Evolutionary conservation across 1,284 basidiomycete genomes (phyloP).

Genomic region (Lentinus polychrous): DNA sequence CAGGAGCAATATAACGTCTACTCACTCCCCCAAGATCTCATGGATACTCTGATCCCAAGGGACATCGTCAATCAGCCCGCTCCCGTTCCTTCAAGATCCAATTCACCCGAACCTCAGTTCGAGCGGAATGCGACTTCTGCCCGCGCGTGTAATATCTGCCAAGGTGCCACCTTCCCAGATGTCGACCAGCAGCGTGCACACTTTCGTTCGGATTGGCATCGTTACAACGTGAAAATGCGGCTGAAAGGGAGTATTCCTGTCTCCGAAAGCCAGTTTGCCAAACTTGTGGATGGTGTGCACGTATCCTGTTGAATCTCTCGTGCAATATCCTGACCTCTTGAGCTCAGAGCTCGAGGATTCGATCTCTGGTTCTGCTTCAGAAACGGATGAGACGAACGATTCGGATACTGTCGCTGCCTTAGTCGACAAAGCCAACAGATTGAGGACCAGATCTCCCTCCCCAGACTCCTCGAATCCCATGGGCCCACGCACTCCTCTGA

Average conservation of each 20-base stretch:
- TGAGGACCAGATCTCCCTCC: conserved; percentile 38
- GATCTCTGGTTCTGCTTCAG: conserved; percentile 82
- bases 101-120: conserved; percentile 15
- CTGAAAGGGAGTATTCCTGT: conserved; percentile 57
- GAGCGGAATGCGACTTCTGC: conserved; percentile 31
- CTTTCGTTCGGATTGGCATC: conserved; percentile 95
- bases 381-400: conserved; percentile 48
- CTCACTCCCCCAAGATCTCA: conserved; percentile 44
- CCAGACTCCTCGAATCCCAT: conserved; percentile 33
- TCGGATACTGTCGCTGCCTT: conserved; percentile 68
- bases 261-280: conserved; percentile 64
- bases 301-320: conserved; percentile 6
- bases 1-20: conserved; percentile 30
- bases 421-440: conserved; percentile 52
- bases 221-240: conserved; percentile 90
- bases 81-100: conserved; percentile 14
- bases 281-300: conserved; percentile 70
- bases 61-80: conserved; percentile 39
- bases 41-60: conserved; percentile 64
- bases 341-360: conserved; percentile 77
- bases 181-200: conserved; percentile 83
- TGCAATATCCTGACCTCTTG: not conserved
- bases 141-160: conserved; percentile 73
- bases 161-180: conserved; percentile 62
- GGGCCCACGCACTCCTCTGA: conserved; percentile 65